Evolutionary conservation across 371 early-diverging fungal species (phyloP), one percentile per base, ranked within the genome.

Genomic region (Rhizopus delemar): DNA sequence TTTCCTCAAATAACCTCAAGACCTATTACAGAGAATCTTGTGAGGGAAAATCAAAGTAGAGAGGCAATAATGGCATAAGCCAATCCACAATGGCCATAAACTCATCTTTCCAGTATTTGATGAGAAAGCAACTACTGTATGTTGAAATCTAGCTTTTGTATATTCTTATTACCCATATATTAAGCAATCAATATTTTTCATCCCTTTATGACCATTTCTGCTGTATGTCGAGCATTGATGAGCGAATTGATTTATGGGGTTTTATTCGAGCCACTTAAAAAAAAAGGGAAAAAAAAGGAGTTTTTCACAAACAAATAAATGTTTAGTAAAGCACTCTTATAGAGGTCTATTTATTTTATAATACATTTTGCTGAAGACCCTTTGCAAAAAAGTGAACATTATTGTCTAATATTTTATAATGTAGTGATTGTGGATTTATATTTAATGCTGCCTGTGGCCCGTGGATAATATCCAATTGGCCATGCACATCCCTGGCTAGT

Each of bases 321-420:
- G 22, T 22, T 22, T 22, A 22, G 22, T 22, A 22, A 22, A 22
- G 22, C 22, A 22, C 22, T 22, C 22, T 22, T 22, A 22, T 22
- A 22, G 22, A 22, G 2, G 22, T 22, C 22, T 2, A 22, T 32
- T 31, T 28, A 48, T 48, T 46, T 64, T 56, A 73, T 28, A 76
- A 48, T 41, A 76, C 60, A 35, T 74, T 77, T 59, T 75, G 73
- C 8, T 87, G 83, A 46, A 85, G 74, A 12, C 90, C 90, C 56
- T 83, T 85, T 36, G 87, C 82, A 76, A 87, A 89, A 59, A 89
- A 86, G 32, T 84, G 80, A 12, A 83, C 87, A 51, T 80, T 86
- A 54, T 85, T 85, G 53, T 89, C 90, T 12, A 84, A 57, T 46
- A 87, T 80, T 62, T 83, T 85, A 61, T 87, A 89, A 58, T 87